These are phyloP conservation scores for Termitomyces sp. DNA, from an alignment of 768 basidiomycete genomes.

Conservation along the genomic window DNA sequence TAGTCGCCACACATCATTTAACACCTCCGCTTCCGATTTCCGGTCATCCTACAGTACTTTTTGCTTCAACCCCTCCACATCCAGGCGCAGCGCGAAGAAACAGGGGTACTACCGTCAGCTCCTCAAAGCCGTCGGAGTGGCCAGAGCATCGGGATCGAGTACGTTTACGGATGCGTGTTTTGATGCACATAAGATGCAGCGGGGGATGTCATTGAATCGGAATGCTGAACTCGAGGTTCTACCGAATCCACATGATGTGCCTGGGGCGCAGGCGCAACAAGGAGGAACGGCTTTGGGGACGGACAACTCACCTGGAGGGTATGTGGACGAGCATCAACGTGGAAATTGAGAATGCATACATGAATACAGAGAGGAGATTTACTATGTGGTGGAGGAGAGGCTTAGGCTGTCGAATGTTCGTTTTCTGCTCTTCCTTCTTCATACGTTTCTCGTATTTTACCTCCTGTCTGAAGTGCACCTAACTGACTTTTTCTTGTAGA, in stretches of 20 bases:
- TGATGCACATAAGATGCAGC: slow-evolving; percentile 1
- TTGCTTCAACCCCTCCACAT: background rate
- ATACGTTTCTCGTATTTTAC: too few relatives aligned
- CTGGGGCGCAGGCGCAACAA: background rate
- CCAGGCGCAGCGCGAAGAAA: background rate
- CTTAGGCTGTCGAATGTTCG: too few relatives aligned
- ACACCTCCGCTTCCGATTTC: too few relatives aligned
- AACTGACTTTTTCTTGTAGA: too few relatives aligned
- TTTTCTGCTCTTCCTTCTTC: too few relatives aligned
- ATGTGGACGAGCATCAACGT: slow-evolving; percentile 9
- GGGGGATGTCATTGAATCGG: slow-evolving; percentile 19
- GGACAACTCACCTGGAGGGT: slow-evolving; percentile 33
- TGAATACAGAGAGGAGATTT: too few relatives aligned
- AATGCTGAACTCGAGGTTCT: background rate
- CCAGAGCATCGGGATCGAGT: background rate
- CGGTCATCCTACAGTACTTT: too few relatives aligned
- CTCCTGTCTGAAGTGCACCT: too few relatives aligned
- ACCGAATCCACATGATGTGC: background rate
- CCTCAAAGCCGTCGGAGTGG: slow-evolving; percentile 23
- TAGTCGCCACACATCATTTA: too few relatives aligned
- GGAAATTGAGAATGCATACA: background rate
- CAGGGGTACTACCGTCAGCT: slow-evolving; percentile 4
- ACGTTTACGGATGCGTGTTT: background rate
- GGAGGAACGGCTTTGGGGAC: slow-evolving; percentile 14
- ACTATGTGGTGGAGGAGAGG: too few relatives aligned